Conservation (phyloP, 2,329 filamentous ascomycete genomes). For the Dactylonectria macrodidyma region DNA sequence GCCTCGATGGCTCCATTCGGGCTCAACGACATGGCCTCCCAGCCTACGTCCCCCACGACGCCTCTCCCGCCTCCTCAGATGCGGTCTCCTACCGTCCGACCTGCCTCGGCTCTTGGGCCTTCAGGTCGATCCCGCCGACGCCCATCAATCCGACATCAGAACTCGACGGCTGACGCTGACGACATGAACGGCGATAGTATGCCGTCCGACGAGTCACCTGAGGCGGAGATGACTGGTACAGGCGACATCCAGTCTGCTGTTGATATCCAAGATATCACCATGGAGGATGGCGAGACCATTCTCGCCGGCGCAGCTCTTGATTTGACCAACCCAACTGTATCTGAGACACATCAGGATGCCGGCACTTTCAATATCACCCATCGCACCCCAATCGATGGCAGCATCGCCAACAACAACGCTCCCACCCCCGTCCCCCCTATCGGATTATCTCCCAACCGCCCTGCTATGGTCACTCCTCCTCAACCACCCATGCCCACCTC, state of each 20-base stretch:
- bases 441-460: slow-evolving; percentile 81
- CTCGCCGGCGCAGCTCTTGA: slow-evolving; percentile 82
- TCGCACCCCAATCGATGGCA: slow-evolving; percentile 86
- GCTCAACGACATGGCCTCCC: slow-evolving; percentile 81
- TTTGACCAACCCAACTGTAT: slow-evolving; percentile 82
- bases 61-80: slow-evolving; percentile 79
- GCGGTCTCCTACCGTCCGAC: slow-evolving; percentile 68
- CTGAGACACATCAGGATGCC: slow-evolving; percentile 83
- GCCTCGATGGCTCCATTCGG: slow-evolving; percentile 84
- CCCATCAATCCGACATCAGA: slow-evolving; percentile 90
- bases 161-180: slow-evolving; percentile 90
- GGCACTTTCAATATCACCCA: slow-evolving; percentile 97
- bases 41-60: slow-evolving; percentile 92
- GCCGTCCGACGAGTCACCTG: slow-evolving; percentile 82
- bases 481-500: slow-evolving; percentile 81
- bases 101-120: slow-evolving; percentile 67
- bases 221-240: slow-evolving; percentile 84
- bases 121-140: slow-evolving; percentile 75
- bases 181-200: slow-evolving; percentile 89
- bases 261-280: slow-evolving; percentile 84
- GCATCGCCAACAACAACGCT: slow-evolving; percentile 81
- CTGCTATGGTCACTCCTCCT: slow-evolving; percentile 78
- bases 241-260: slow-evolving; percentile 86
- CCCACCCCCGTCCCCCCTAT: slow-evolving; percentile 77
- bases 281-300: slow-evolving; percentile 86